These are phyloP conservation scores for Chondrus crispus DNA, from an alignment of 23 red algal species.

Conservation along the genomic window DNA sequence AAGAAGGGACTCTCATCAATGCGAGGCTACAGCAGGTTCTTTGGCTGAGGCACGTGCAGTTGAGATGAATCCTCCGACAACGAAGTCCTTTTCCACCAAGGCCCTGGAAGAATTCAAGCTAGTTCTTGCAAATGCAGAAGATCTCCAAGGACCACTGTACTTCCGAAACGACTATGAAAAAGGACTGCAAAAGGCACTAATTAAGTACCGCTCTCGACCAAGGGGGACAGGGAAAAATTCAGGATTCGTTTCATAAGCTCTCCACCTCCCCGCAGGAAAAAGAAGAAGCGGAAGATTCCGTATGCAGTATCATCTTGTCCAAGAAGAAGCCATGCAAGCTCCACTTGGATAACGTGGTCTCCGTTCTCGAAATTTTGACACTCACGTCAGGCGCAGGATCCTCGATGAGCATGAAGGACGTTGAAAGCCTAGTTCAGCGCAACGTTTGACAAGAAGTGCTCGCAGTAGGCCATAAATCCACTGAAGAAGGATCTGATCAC, in stretches of 20 bases:
- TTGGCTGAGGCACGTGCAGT: not conserved
- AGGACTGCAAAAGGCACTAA: not conserved
- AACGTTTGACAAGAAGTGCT: too few relatives aligned
- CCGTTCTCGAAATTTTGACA: not conserved
- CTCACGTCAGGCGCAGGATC: too few relatives aligned
- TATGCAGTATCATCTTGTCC: not conserved
- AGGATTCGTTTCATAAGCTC: not conserved
- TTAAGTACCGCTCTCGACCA: not conserved
- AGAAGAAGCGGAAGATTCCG: not conserved
- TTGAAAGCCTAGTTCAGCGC: too few relatives aligned
- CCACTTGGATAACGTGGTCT: not conserved
- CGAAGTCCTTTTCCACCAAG: too few relatives aligned
- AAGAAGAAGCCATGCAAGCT: not conserved
- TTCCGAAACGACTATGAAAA: too few relatives aligned
- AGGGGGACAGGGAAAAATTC: too few relatives aligned
- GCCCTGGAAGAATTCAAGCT: not conserved
- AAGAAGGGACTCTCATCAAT: not conserved
- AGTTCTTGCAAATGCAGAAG: not conserved
- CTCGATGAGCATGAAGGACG: too few relatives aligned
- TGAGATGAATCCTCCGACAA: too few relatives aligned
- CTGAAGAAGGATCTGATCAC: too few relatives aligned
- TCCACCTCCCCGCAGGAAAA: not conserved
- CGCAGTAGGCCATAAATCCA: too few relatives aligned
- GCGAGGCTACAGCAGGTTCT: not conserved
- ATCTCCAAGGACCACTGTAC: not conserved